A percentile compares a stretch with the other conserved stretches of the same genome.
Evolutionary conservation across 768 basidiomycete species (phyloP).

Genomic region (Myochromella boudieri): DNA sequence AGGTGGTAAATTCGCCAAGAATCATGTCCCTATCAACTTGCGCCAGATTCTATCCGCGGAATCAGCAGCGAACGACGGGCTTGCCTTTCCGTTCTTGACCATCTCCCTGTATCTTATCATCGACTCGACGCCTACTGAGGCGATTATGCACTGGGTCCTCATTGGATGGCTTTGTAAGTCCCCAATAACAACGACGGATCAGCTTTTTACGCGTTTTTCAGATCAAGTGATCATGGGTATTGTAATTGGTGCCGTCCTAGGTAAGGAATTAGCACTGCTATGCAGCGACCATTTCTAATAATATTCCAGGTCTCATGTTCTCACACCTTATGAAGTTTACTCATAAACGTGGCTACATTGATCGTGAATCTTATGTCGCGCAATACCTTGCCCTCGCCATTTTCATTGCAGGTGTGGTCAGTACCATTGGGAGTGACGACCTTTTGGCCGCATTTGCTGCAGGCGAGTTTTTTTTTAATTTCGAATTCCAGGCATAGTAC

Average conservation of each 20-base stretch:
- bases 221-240: slow-evolving; percentile 84
- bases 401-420: slow-evolving; percentile 77
- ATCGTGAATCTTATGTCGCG: slow-evolving; percentile 84
- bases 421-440: slow-evolving; percentile 82
- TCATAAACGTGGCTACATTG: slow-evolving; percentile 61
- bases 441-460: slow-evolving; percentile 87
- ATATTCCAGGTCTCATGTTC: slow-evolving; percentile 56
- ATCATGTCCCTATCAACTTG: slow-evolving; percentile 72
- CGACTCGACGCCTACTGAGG: slow-evolving; percentile 58
- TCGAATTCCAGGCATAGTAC: slow-evolving; percentile 10
- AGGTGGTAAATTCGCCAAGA: slow-evolving; percentile 72
- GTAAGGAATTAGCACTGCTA: neutral
- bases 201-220: too few relatives aligned
- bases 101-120: slow-evolving; percentile 84
- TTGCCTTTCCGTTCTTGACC: slow-evolving; percentile 90
- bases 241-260: slow-evolving; percentile 55
- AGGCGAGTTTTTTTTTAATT: slow-evolving; percentile 37
- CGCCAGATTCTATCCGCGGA: slow-evolving; percentile 85
- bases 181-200: too few relatives aligned
- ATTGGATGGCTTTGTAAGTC: slow-evolving; percentile 78
- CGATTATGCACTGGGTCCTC: slow-evolving; percentile 84
- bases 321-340: slow-evolving; percentile 72
- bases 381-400: slow-evolving; percentile 77
- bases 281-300: neutral
- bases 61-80: slow-evolving; percentile 93